Base-by-base conservation (phyloP, 116 monocot genomes). In the Iris pallida region DNA sequence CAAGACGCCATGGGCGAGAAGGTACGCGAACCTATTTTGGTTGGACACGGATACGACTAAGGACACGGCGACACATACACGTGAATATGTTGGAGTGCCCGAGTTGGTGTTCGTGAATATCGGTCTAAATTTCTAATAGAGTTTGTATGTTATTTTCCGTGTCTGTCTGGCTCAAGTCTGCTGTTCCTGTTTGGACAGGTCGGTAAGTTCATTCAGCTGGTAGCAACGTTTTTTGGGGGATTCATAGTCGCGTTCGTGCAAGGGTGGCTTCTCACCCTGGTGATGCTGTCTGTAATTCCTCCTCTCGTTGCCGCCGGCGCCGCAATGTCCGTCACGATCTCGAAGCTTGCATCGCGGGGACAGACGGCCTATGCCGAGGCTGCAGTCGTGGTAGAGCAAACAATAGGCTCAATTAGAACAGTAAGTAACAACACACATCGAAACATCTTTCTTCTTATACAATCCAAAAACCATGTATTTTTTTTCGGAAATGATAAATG, bases 1-100 rank as follows among this genome's bases (percentile, higher is more conserved):
- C 84, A 85, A 59, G 84, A 85, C 71, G 84, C 84, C 52, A 80
- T 85, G 80, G 84, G 84, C 16, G 84, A 85, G 66, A 85, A 85
- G 80, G 84, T 85, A 79, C 4, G 30, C n/a, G n/a, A n/a, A n/a
- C n/a, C n/a, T n/a, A n/a, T n/a, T n/a, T n/a, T n/a, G n/a, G n/a
- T n/a, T n/a, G n/a, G n/a, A n/a, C n/a, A n/a, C n/a, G n/a, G n/a
- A n/a, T n/a, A n/a, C n/a, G n/a, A n/a, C n/a, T n/a, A n/a, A n/a
- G n/a, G n/a, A n/a, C n/a, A n/a, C n/a, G n/a, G n/a, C n/a, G n/a
- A n/a, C n/a, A n/a, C n/a, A n/a, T n/a, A n/a, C n/a, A n/a, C n/a
- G n/a, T n/a, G n/a, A n/a, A n/a, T n/a, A n/a, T n/a, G n/a, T n/a
- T n/a, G n/a, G n/a, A n/a, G n/a, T n/a, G n/a, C n/a, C n/a, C n/a